A percentile compares a stretch with the other conserved stretches of the same genome.
These are phyloP conservation scores for Lindgomyces ingoldianus DNA, from an alignment of 495 filamentous ascomycete genomes.

Conservation along the genomic window DNA sequence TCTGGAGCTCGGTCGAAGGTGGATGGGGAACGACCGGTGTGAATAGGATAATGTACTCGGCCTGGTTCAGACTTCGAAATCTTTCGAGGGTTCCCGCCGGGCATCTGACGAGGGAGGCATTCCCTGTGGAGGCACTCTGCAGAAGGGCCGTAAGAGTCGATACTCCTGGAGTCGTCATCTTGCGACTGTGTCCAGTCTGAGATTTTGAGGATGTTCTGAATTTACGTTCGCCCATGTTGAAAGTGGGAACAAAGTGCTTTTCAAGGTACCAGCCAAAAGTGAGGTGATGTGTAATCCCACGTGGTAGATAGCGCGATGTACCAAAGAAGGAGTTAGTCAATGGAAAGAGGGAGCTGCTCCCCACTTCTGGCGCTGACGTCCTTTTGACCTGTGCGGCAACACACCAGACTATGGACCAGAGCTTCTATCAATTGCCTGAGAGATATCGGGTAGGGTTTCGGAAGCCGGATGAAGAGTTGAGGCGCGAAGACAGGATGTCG, in stretches of 20 bases:
- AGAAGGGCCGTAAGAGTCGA: slow-evolving; percentile 22
- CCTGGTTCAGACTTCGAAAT: slow-evolving; percentile 28
- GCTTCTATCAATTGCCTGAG: slow-evolving; percentile 1
- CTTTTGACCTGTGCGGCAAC: slow-evolving; percentile 10
- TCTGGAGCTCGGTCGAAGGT: slow-evolving; percentile 9
- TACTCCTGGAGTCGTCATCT: slow-evolving; percentile 20
- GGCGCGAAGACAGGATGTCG: slow-evolving; percentile 6
- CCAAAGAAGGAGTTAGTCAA: not conserved
- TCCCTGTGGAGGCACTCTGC: slow-evolving; percentile 15
- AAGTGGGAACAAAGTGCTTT: not conserved
- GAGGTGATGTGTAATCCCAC: not conserved
- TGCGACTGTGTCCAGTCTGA: slow-evolving; percentile 6
- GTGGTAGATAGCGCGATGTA: not conserved
- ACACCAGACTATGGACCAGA: not conserved
- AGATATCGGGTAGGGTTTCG: slow-evolving; percentile 2
- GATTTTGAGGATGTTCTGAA: slow-evolving; percentile 11
- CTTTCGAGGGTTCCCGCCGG: slow-evolving; percentile 14
- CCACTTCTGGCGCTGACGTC: not conserved
- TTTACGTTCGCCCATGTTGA: slow-evolving; percentile 32
- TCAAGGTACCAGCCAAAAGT: not conserved
- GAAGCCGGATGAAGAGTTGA: slow-evolving; percentile 4
- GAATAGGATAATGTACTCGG: slow-evolving; percentile 36
- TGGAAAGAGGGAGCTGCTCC: not conserved
- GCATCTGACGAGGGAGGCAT: slow-evolving; percentile 22
- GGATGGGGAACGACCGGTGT: slow-evolving; percentile 39